These are phyloP conservation scores for Tuber indicum DNA, from an alignment of 495 filamentous ascomycete species.

Conservation along the genomic window DNA sequence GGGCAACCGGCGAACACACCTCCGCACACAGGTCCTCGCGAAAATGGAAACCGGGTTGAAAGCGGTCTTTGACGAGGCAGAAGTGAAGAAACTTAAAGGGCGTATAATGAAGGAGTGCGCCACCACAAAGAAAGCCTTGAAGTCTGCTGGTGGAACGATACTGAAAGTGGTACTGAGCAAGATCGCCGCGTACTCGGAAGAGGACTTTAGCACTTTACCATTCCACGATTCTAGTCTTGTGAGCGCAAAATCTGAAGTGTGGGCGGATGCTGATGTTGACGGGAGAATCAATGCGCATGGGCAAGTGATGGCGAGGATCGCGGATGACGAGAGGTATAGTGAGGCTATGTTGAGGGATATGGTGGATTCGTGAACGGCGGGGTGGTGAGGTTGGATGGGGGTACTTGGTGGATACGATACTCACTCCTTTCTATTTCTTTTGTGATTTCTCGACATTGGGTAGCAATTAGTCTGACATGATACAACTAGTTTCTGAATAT, in stretches of 20 bases:
- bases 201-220: constrained; percentile 12
- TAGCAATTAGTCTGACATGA: neutral
- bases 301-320: neutral
- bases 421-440: neutral
- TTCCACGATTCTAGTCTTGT: constrained; percentile 18
- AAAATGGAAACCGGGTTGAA: constrained; percentile 19
- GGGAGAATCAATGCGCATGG: neutral
- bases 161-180: constrained; percentile 13
- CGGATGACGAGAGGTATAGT: neutral
- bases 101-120: constrained; percentile 13
- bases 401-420: neutral
- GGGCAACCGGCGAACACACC: constrained; percentile 20
- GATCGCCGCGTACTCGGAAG: constrained; percentile 10
- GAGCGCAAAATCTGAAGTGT: neutral
- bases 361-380: neutral
- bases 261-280: neutral
- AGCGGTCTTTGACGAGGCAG: constrained; percentile 17
- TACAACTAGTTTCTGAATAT: neutral
- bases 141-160: constrained; percentile 15
- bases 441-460: neutral
- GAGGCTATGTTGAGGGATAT: constrained; percentile 2
- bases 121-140: constrained; percentile 19
- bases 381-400: neutral
- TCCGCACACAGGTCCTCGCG: constrained; percentile 17
- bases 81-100: constrained; percentile 23